Conservation (phyloP, 805 yeast genomes). For the Wickerhamiella azymoides region DNA sequence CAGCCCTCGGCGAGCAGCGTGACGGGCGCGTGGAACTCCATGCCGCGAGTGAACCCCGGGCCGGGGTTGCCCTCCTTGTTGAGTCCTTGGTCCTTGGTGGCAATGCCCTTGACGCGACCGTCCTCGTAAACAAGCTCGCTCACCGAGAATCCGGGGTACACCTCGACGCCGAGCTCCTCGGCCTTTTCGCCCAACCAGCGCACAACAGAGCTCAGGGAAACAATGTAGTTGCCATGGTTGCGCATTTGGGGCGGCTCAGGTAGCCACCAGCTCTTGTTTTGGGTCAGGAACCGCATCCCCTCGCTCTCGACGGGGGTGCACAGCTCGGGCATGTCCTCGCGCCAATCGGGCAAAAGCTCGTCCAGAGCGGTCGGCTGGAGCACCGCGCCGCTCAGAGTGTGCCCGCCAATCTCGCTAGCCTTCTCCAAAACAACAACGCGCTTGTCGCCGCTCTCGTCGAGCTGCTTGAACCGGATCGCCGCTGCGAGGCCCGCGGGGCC, state of each 20-base stretch:
- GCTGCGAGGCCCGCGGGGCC: slow-evolving; percentile 97
- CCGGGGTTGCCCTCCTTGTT: slow-evolving; percentile 63
- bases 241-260: slow-evolving; percentile 92
- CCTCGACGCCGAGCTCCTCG: slow-evolving; percentile 84
- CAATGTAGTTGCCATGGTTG: slow-evolving; percentile 75
- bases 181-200: slow-evolving; percentile 77
- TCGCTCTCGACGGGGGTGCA: slow-evolving; percentile 67
- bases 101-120: slow-evolving; percentile 65
- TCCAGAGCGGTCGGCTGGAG: slow-evolving; percentile 77
- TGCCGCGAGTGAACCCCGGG: slow-evolving; percentile 81
- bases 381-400: slow-evolving; percentile 86
- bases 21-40: slow-evolving; percentile 87
- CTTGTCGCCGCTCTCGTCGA: slow-evolving; percentile 57
- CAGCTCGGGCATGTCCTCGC: slow-evolving; percentile 35
- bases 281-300: slow-evolving; percentile 55
- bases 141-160: slow-evolving; percentile 83
- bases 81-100: slow-evolving; percentile 87
- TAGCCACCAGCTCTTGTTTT: slow-evolving; percentile 46
- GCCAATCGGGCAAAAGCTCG: slow-evolving; percentile 64
- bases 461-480: slow-evolving; percentile 76
- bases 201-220: slow-evolving; percentile 66
- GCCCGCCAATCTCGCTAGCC: slow-evolving; percentile 86
- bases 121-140: slow-evolving; percentile 59
- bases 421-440: slow-evolving; percentile 86
- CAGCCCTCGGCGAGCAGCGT: slow-evolving; percentile 97